These are phyloP conservation scores for Salvia hispanica DNA, from an alignment of 257 asterid genomes.

Conservation along the genomic window DNA sequence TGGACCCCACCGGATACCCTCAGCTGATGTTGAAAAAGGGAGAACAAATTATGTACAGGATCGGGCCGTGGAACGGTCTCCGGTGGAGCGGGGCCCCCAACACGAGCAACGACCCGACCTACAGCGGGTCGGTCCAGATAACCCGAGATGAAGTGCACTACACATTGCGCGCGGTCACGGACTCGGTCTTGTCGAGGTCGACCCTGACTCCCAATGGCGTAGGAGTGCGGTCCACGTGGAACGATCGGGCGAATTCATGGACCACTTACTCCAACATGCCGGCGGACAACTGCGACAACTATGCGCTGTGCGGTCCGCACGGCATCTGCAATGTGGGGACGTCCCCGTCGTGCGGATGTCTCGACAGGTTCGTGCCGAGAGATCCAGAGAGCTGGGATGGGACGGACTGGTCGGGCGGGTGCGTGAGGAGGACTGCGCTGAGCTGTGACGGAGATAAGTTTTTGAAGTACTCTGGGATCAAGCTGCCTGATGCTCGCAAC, in stretches of 20 bases:
- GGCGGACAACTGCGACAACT: neutral
- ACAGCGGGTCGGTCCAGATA: neutral
- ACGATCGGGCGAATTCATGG: neutral
- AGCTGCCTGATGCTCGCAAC: conserved; percentile 3
- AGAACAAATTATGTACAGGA: neutral
- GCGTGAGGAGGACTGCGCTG: neutral
- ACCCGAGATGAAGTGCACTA: neutral
- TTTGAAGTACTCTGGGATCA: conserved; percentile 16
- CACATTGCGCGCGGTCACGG: neutral
- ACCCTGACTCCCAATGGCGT: too few relatives aligned
- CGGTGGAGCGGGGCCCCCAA: neutral
- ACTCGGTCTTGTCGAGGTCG: too few relatives aligned
- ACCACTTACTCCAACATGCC: neutral
- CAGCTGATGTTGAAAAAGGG: neutral
- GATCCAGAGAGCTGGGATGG: neutral
- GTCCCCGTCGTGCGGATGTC: neutral
- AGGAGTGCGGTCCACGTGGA: too few relatives aligned
- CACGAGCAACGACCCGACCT: neutral
- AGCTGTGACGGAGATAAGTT: neutral
- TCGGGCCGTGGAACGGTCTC: conserved; percentile 29
- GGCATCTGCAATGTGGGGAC: neutral
- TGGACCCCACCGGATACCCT: conserved; percentile 21
- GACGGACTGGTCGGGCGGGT: neutral
- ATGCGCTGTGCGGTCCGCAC: neutral
- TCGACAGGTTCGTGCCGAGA: conserved; percentile 4